Percentiles rank a stretch among this genome's conserved stretches.
Conservation (phyloP, 2,329 filamentous ascomycete species). For the Xylaria sp. region DNA sequence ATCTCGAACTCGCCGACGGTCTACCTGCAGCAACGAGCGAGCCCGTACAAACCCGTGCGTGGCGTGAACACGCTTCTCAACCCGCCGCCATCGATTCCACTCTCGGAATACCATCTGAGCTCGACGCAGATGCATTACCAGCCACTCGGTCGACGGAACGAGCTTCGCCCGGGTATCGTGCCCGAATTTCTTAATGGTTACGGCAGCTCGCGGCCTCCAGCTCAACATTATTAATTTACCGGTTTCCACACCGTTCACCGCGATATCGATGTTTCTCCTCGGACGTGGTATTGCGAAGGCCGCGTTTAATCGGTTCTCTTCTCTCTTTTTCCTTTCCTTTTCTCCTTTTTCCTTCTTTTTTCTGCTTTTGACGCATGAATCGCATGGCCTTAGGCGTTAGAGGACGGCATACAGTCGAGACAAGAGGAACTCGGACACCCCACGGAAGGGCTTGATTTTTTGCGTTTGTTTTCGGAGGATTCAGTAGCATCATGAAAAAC, state of each 20-base stretch:
- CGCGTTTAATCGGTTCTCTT: too few species aligned
- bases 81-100: conserved; percentile 77
- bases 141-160: conserved; percentile 69
- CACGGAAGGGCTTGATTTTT: conserved; percentile 25
- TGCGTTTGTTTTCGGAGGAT: conserved; percentile 10
- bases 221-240: conserved; percentile 24
- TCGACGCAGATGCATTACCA: conserved; percentile 83
- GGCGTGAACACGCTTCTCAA: conserved; percentile 90
- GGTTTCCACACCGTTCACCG: background rate
- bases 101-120: conserved; percentile 72
- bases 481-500: conserved; percentile 27
- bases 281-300: too few species aligned
- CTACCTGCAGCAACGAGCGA: conserved; percentile 85
- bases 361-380: conserved; percentile 19
- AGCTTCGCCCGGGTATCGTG: conserved; percentile 70
- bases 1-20: conserved; percentile 82
- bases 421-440: conserved; percentile 22
- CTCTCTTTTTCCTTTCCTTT: too few species aligned
- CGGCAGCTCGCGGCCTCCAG: conserved; percentile 23
- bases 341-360: conserved; percentile 13
- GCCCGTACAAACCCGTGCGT: conserved; percentile 89
- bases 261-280: background rate
- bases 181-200: conserved; percentile 56
- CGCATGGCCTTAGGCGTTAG: conserved; percentile 36
- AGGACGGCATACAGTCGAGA: conserved; percentile 30